Percentiles rank a stretch among this genome's conserved stretches.
These are phyloP conservation scores for Calocera viscosa DNA, from an alignment of 768 basidiomycete species.

Conservation along the genomic window DNA sequence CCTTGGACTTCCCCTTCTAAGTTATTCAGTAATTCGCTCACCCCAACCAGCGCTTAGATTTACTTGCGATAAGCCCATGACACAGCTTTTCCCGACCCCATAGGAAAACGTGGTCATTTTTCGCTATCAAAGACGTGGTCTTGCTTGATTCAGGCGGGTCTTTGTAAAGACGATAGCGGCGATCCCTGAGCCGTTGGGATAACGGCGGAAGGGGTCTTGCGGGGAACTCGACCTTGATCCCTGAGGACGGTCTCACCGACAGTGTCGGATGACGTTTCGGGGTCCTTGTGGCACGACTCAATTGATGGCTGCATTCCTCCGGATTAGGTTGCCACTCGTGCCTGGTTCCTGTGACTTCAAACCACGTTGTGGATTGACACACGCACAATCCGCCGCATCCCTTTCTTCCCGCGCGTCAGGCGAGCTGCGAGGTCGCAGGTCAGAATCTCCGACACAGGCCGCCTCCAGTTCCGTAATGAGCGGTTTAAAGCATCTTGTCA, in stretches of 20 bases:
- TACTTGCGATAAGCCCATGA: neutral
- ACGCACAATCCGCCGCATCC: neutral
- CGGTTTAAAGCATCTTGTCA: neutral
- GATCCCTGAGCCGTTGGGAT: conserved; percentile 1
- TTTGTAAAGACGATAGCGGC: neutral
- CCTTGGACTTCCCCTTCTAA: neutral
- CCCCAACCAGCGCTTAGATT: neutral
- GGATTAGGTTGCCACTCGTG: conserved; percentile 6
- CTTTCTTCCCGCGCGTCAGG: neutral
- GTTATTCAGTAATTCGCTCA: neutral
- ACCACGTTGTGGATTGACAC: conserved; percentile 6
- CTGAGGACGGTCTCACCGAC: conserved; percentile 6
- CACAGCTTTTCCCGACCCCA: neutral
- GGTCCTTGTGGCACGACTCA: conserved; percentile 1
- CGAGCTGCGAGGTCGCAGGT: neutral
- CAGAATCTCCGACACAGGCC: conserved; percentile 1
- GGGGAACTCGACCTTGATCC: neutral
- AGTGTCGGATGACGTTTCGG: conserved; percentile 1
- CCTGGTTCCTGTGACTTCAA: conserved; percentile 9
- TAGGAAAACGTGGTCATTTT: neutral
- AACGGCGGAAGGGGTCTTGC: conserved; percentile 3
- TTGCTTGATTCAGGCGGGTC: conserved; percentile 4
- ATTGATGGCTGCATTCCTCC: neutral
- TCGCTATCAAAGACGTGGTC: neutral
- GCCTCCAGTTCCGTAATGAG: neutral